Base-by-base conservation (phyloP, 2,329 filamentous ascomycete species). In the Teratosphaeria epicoccoides region DNA sequence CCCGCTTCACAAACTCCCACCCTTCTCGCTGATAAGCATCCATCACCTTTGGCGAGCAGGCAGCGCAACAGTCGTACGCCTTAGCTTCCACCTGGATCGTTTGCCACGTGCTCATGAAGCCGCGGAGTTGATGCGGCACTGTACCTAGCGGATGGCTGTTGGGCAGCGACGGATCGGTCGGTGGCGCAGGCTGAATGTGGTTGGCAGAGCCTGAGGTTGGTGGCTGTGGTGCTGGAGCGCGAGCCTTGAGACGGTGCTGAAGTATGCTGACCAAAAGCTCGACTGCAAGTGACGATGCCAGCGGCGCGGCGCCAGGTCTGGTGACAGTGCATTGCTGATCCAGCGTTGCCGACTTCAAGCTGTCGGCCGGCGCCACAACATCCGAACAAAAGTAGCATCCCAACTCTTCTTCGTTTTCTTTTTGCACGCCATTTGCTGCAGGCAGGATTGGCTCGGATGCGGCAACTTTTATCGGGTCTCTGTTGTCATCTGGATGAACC, bases 321-420 rank as follows among this genome's bases (percentile, higher is more conserved):
- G 93, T 98, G 20, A 98, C 93, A 0, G 93, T 98, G 70, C 93
- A 98, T 71, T 97, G 93, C 68, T 98, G 93, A 66, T 98, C 93
- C 10, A 98, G 82, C 0, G 93, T 97, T 61, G 90, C 87, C 63
- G 95, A 89, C 69, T 91, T 95, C 65, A 95, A 80, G 73, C 95
- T 90, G 72, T 97, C 88, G 56, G 85, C 85, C 22, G 93, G 93
- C 6, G 91, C 88, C 47, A 97, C 91, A 24, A 98, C 91, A 67
- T 98, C 93, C 63, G 95, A 97, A 72, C 93, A 98, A 70, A 97
- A 98, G 68, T 98, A 98, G 70, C 93, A 98, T 9, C 93, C 93
- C 24, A 97, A 76, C 24, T 87, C 82, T 49, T 81, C 74, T 50
- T 81, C 75, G n/a, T 72, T 76, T 10, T 79, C 28, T 25, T 5